phyloP scores from a whole-genome alignment of 2,329 filamentous ascomycete species.

The Tolypocladium inflatum region DNA sequence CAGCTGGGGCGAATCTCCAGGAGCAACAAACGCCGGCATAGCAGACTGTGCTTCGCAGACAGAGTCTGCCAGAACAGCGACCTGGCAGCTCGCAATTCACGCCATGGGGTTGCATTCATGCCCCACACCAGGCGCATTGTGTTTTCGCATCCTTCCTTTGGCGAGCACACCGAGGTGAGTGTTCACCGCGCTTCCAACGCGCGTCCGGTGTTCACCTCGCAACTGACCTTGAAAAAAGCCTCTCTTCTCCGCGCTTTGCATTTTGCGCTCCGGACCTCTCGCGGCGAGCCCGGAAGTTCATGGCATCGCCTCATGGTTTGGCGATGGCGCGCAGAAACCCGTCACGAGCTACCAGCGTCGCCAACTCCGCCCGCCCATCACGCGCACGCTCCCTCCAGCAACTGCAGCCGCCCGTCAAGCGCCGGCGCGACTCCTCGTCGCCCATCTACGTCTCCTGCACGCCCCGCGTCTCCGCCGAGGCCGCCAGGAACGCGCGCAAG shows the following conservation, averaged over 20 bases:
- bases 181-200: neutral
- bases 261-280: too few relatives aligned
- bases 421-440: slow-evolving; percentile 6
- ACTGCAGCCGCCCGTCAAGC: slow-evolving; percentile 1
- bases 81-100: neutral
- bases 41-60: neutral
- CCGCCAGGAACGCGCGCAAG: slow-evolving; percentile 1
- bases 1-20: too few relatives aligned
- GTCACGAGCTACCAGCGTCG: neutral
- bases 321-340: neutral
- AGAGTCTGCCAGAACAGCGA: neutral
- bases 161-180: neutral
- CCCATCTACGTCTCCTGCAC: slow-evolving; percentile 8
- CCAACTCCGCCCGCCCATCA: neutral
- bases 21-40: neutral
- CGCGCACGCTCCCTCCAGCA: neutral
- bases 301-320: neutral
- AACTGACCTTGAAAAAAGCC: neutral
- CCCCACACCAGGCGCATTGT: neutral
- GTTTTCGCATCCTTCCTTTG: neutral
- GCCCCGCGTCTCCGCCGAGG: neutral
- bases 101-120: too few relatives aligned
- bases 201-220: neutral
- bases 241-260: neutral
- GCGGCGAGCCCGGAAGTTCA: neutral